phyloP scores from a whole-genome alignment of 2,329 filamentous ascomycete species.

The Bipolaris sorokiniana region DNA sequence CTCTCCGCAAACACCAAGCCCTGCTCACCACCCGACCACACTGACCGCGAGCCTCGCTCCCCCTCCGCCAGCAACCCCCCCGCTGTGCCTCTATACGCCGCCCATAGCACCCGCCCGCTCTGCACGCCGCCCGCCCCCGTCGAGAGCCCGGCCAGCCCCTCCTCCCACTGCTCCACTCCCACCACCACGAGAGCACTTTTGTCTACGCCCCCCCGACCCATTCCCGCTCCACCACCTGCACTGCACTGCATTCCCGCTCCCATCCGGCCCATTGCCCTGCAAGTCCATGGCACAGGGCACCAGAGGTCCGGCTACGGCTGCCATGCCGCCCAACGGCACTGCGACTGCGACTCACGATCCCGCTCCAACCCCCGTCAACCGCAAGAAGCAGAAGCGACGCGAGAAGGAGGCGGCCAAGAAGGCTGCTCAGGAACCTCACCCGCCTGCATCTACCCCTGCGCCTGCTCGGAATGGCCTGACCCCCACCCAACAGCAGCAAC shows the following conservation, averaged over 20 bases:
- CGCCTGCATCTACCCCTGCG: constrained; percentile 22
- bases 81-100: background rate
- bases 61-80: background rate
- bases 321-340: constrained; percentile 50
- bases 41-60: background rate
- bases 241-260: too few relatives aligned
- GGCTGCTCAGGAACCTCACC: constrained; percentile 43
- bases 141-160: constrained; percentile 25
- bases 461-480: constrained; percentile 40
- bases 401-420: constrained; percentile 78
- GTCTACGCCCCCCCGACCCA: too few relatives aligned
- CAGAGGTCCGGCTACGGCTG: constrained; percentile 35
- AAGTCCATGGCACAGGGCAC: constrained; percentile 47
- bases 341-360: constrained; percentile 45
- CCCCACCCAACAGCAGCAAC: constrained; percentile 14
- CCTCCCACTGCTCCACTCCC: constrained; percentile 15
- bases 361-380: constrained; percentile 68
- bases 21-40: background rate
- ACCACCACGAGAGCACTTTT: background rate
- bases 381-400: constrained; percentile 93
- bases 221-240: too few relatives aligned
- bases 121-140: background rate
- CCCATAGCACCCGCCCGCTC: background rate
- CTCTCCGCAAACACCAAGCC: background rate
- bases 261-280: background rate